Evolutionary conservation across 108 stramenopile species (phyloP).

Genomic region (Epithemia pelagica): DNA sequence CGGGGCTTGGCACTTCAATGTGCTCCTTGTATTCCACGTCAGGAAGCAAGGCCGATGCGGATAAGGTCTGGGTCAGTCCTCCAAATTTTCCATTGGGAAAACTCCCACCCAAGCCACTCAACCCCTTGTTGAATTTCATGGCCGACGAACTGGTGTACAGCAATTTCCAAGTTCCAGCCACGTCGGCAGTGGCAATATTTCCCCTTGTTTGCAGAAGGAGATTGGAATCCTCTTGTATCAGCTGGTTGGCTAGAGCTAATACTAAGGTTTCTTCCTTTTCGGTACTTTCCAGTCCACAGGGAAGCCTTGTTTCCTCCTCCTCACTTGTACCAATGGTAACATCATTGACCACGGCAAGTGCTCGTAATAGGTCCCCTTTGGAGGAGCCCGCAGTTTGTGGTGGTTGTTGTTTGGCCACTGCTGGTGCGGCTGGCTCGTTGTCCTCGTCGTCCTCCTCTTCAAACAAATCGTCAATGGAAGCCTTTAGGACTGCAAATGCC

Average conservation of each 20-base stretch:
- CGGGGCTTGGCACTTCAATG: conserved; percentile 49
- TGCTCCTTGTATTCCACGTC: conserved; percentile 74
- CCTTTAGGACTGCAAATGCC: conserved; percentile 41
- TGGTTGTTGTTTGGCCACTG: background rate
- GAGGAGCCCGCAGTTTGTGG: background rate
- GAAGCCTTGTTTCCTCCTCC: conserved; percentile 32
- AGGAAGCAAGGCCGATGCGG: conserved; percentile 38
- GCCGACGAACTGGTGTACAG: conserved; percentile 73
- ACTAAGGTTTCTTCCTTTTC: conserved; percentile 62
- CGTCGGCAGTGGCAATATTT: conserved; percentile 29
- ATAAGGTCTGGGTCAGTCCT: conserved; percentile 50
- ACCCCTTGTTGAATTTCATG: conserved; percentile 79
- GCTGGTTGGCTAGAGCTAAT: conserved; percentile 42
- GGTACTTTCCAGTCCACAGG: conserved; percentile 59
- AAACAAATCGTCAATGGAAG: conserved; percentile 69
- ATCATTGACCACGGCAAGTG: conserved; percentile 19
- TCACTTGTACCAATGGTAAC: background rate
- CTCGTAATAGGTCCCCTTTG: conserved; percentile 2
- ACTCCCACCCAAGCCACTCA: conserved; percentile 73
- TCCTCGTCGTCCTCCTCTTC: conserved; percentile 53
- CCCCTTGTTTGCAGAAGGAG: conserved; percentile 22
- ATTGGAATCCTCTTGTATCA: conserved; percentile 56
- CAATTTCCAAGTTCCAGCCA: conserved; percentile 71
- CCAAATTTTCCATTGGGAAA: conserved; percentile 73
- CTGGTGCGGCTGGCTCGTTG: background rate